These are phyloP conservation scores for Plasmodium ovale DNA, from an alignment of 169 alveolate genomes.

Conservation along the genomic window DNA sequence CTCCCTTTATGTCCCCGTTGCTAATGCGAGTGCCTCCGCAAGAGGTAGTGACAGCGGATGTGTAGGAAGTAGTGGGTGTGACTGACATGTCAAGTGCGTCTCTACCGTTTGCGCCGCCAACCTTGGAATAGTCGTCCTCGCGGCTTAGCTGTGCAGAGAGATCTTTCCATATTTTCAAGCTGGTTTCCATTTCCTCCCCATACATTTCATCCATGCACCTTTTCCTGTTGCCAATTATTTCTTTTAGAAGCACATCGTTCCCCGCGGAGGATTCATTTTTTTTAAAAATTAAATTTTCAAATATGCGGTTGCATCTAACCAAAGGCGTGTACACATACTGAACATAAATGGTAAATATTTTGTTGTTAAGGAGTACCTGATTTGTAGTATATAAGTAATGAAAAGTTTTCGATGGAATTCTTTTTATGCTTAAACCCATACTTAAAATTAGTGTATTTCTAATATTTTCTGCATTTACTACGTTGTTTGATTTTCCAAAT, in stretches of 20 bases:
- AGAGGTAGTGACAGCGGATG: neutral
- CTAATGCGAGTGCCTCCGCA: neutral
- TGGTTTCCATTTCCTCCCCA: conserved; percentile 11
- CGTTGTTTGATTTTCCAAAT: conserved; percentile 82
- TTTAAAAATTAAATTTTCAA: conserved; percentile 19
- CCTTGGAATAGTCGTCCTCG: neutral
- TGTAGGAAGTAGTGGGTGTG: too few relatives aligned
- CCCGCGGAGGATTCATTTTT: conserved; percentile 2
- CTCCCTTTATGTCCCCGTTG: neutral
- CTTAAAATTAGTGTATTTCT: conserved; percentile 73
- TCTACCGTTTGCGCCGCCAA: too few relatives aligned
- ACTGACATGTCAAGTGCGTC: too few relatives aligned
- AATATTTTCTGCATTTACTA: conserved; percentile 80
- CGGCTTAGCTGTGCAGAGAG: neutral
- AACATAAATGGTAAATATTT: conserved; percentile 46
- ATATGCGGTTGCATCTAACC: conserved; percentile 4
- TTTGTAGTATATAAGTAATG: conserved; percentile 16
- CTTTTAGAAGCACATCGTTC: conserved; percentile 13
- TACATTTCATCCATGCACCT: conserved; percentile 3
- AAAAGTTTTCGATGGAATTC: conserved; percentile 18
- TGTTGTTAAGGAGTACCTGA: conserved; percentile 19
- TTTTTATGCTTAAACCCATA: conserved; percentile 40
- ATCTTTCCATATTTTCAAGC: neutral
- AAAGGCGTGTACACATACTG: conserved; percentile 22
- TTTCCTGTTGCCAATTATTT: conserved; percentile 19